Conservation (phyloP, 169 alveolate genomes). For the Perkinsus olseni region DNA sequence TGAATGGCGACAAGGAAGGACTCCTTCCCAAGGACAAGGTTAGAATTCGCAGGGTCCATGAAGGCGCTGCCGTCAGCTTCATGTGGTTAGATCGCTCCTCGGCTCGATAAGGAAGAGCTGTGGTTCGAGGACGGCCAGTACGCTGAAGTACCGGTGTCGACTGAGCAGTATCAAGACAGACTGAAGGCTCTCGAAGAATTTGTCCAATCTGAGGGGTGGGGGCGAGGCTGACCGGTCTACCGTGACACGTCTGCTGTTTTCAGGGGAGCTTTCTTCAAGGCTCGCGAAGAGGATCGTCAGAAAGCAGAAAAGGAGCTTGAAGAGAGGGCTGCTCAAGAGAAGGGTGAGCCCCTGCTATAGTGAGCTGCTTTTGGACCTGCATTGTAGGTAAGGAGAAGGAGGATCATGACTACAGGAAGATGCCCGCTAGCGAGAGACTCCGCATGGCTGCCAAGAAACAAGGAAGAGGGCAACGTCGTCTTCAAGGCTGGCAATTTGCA, state of each 20-base stretch:
- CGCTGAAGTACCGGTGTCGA: background rate
- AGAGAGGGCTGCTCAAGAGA: background rate
- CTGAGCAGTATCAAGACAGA: background rate
- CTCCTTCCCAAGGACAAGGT: background rate
- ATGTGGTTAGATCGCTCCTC: background rate
- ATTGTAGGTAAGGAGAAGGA: background rate
- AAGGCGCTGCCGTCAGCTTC: background rate
- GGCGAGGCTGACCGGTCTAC: background rate
- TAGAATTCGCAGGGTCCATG: no score
- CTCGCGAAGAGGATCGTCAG: background rate
- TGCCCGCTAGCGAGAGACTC: background rate
- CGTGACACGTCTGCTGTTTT: background rate
- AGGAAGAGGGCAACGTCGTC: background rate
- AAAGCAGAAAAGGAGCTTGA: background rate
- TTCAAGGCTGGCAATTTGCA: background rate
- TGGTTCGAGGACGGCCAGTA: background rate
- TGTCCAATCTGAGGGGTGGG: background rate
- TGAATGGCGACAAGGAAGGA: background rate
- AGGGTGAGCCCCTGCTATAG: background rate
- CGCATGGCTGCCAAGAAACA: background rate
- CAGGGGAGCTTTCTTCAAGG: background rate
- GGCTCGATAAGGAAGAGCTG: background rate
- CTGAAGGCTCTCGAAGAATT: background rate
- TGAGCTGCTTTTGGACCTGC: background rate
- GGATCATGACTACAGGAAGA: background rate